These are phyloP conservation scores for Cercospora brassicicola DNA, from an alignment of 2,329 filamentous ascomycete genomes.

Conservation along the genomic window DNA sequence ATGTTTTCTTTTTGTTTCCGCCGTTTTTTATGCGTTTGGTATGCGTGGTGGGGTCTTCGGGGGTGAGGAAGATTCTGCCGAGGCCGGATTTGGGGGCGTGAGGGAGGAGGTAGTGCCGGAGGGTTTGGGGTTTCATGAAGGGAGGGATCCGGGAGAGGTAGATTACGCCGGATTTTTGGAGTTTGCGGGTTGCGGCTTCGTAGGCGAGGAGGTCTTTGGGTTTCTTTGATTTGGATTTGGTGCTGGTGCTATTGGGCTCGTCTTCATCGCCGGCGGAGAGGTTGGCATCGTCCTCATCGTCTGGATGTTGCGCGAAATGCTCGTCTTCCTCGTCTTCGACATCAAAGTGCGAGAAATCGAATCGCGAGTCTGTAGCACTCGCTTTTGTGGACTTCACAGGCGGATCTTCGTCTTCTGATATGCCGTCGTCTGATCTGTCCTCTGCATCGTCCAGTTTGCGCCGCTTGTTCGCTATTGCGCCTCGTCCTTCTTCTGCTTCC, in stretches of 20 bases:
- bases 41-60: constrained; percentile 69
- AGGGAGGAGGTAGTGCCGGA: constrained; percentile 71
- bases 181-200: constrained; percentile 62
- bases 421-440: constrained; percentile 29
- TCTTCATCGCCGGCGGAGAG: constrained; percentile 17
- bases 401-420: constrained; percentile 24
- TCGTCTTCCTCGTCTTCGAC: constrained; percentile 30
- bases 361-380: constrained; percentile 16
- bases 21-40: constrained; percentile 67
- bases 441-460: constrained; percentile 57
- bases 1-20: constrained; percentile 81
- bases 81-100: constrained; percentile 63
- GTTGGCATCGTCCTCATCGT: constrained; percentile 25
- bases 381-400: constrained; percentile 8
- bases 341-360: constrained; percentile 17
- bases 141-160: constrained; percentile 83
- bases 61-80: constrained; percentile 75
- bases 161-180: constrained; percentile 74
- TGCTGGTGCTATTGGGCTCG: background rate
- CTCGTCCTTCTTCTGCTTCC: constrained; percentile 68
- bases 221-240: constrained; percentile 25
- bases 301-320: constrained; percentile 20
- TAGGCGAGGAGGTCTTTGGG: constrained; percentile 66
- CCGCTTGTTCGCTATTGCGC: constrained; percentile 59
- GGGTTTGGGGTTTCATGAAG: constrained; percentile 81